These are phyloP conservation scores for Saccharomycopsis guyanensis DNA, from an alignment of 805 yeast genomes.

Conservation along the genomic window DNA sequence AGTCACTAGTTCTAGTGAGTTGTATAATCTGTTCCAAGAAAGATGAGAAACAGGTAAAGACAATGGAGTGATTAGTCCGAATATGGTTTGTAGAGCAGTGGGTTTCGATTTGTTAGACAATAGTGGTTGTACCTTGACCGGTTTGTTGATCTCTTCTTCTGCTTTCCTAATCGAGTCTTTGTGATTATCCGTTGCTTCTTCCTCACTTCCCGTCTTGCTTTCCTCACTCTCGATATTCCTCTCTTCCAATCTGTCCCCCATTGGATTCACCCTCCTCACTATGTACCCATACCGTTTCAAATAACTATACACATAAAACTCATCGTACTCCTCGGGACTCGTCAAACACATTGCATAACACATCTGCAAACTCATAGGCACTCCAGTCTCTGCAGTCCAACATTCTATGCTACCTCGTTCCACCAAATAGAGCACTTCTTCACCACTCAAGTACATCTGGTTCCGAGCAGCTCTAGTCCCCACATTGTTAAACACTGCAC, in stretches of 20 bases:
- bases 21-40: neutral
- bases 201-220: too few species aligned
- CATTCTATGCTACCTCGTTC: conserved; percentile 53
- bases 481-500: conserved; percentile 54
- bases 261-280: conserved; percentile 30
- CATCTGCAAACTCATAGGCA: conserved; percentile 44
- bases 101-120: too few species aligned
- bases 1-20: neutral
- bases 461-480: conserved; percentile 39
- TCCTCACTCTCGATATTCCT: neutral
- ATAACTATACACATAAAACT: conserved; percentile 50
- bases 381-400: conserved; percentile 22
- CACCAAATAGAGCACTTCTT: conserved; percentile 57
- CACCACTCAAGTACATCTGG: conserved; percentile 40
- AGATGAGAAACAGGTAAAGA: neutral
- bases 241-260: conserved; percentile 21
- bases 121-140: too few species aligned
- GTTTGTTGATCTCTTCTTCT: too few species aligned
- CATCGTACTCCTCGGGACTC: conserved; percentile 32
- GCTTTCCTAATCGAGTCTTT: neutral
- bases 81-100: neutral
- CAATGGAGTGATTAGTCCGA: neutral
- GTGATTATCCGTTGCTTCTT: too few species aligned
- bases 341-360: conserved; percentile 41
- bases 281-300: conserved; percentile 62